Evolutionary conservation across 306 rosid species (phyloP).

Genomic region (Lithocarpus polystachyus): DNA sequence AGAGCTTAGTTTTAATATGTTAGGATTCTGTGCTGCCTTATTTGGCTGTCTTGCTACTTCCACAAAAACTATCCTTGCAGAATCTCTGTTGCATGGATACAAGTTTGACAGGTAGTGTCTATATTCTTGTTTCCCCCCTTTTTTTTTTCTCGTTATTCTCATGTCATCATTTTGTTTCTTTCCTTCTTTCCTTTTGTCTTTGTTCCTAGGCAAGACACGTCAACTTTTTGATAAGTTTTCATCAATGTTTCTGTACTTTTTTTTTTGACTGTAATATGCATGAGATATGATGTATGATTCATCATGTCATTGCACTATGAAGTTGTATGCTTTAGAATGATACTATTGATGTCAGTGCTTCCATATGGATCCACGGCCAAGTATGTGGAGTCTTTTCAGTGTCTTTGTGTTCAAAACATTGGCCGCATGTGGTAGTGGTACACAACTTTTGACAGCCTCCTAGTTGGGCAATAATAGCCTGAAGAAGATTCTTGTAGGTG

Average conservation of each 20-base stretch:
- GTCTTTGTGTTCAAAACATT: background rate
- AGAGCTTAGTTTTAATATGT: constrained; percentile 89
- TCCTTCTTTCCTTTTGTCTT: constrained; percentile 7
- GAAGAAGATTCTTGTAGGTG: background rate
- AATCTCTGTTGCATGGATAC: constrained; percentile 88
- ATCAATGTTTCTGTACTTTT: background rate
- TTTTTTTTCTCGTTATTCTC: background rate
- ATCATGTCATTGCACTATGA: background rate
- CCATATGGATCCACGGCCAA: background rate
- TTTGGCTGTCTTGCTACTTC: constrained; percentile 98
- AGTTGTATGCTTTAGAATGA: background rate
- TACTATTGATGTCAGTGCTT: background rate
- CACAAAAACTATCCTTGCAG: constrained; percentile 95
- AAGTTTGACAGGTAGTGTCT: constrained; percentile 82
- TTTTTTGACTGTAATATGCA: background rate
- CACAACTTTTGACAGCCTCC: background rate
- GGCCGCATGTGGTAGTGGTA: background rate
- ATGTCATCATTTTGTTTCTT: background rate
- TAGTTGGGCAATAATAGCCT: background rate
- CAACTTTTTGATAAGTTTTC: background rate
- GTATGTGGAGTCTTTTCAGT: background rate
- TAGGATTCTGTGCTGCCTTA: constrained; percentile 97
- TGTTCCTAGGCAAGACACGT: background rate
- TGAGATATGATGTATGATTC: background rate
- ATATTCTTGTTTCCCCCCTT: constrained; percentile 10